These are phyloP conservation scores for Chenopodium album DNA, from an alignment of 148 eudicot genomes.

Conservation along the genomic window DNA sequence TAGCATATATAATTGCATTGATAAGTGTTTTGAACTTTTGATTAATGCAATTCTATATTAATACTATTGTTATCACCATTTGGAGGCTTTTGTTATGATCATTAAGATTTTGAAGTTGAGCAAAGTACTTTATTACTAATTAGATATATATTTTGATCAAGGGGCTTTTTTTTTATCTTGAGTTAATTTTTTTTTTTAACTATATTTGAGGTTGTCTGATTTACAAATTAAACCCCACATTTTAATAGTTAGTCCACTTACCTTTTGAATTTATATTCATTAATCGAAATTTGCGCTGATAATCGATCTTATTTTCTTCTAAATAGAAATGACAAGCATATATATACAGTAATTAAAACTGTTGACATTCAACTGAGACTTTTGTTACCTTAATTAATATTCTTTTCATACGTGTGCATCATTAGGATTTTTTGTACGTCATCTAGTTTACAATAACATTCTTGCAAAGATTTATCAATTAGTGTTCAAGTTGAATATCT, in stretches of 20 bases:
- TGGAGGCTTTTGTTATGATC: neutral
- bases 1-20: neutral
- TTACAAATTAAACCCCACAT: neutral
- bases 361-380: neutral
- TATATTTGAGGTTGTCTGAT: neutral
- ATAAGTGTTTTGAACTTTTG: neutral
- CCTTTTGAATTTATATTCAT: slow-evolving; percentile 1
- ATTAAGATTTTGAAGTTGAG: neutral
- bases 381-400: neutral
- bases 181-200: neutral
- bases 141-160: neutral
- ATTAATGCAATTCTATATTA: neutral
- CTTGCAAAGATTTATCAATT: slow-evolving; percentile 4
- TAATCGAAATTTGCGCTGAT: neutral
- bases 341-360: neutral
- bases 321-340: neutral
- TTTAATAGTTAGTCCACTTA: slow-evolving; percentile 14
- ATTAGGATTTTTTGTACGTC: neutral
- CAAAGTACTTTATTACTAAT: neutral
- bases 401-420: neutral
- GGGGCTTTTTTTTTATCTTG: neutral
- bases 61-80: too few relatives aligned
- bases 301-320: neutral
- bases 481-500: too few relatives aligned
- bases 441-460: neutral